These are phyloP conservation scores for Calocera viscosa DNA, from an alignment of 768 basidiomycete species.

Conservation along the genomic window DNA sequence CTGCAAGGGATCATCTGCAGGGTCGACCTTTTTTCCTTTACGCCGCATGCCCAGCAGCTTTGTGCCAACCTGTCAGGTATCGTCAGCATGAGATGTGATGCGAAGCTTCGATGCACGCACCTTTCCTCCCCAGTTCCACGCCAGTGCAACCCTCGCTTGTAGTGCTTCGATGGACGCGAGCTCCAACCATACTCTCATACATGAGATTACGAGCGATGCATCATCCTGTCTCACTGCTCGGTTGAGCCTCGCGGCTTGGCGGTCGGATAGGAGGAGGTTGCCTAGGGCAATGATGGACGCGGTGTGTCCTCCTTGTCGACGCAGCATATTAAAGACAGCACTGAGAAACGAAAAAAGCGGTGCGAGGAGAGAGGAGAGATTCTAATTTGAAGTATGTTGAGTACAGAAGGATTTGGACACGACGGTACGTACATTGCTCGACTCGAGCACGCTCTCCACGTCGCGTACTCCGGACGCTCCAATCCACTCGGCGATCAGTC, in stretches of 20 bases:
- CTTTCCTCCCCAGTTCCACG: conserved; percentile 2
- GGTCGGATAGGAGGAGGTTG: background rate
- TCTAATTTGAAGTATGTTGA: background rate
- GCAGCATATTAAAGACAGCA: background rate
- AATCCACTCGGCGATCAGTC: background rate
- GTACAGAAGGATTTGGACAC: background rate
- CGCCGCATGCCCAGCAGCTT: conserved; percentile 62
- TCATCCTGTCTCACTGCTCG: conserved; percentile 3
- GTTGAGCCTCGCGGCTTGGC: background rate
- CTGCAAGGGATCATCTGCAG: conserved; percentile 20
- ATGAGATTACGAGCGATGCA: conserved; percentile 1
- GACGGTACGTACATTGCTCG: background rate
- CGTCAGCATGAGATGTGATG: background rate
- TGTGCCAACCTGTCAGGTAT: conserved; percentile 16
- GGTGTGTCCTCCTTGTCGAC: background rate
- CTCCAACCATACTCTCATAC: conserved; percentile 1
- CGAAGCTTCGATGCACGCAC: background rate
- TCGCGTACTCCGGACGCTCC: background rate
- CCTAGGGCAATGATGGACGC: background rate
- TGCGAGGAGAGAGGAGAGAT: background rate
- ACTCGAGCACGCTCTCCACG: background rate
- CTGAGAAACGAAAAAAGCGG: background rate
- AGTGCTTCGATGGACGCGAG: background rate
- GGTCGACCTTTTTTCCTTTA: conserved; percentile 36
- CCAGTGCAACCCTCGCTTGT: background rate